These are phyloP conservation scores for Cyclanthera cordifolia DNA, from an alignment of 306 rosid species.

Conservation along the genomic window DNA sequence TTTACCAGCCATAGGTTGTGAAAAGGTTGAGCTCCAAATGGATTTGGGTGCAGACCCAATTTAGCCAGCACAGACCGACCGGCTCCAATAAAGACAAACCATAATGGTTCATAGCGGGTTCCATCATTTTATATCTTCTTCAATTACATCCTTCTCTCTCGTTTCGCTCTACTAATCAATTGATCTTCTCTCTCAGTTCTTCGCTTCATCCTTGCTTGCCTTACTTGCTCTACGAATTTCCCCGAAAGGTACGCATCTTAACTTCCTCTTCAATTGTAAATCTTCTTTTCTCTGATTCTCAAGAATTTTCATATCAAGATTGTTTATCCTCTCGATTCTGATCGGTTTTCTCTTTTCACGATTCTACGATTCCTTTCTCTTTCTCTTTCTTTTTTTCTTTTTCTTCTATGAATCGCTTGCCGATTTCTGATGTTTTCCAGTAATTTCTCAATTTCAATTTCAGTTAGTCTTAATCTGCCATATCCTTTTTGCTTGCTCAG, in stretches of 20 bases:
- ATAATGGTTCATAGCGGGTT: too few species aligned
- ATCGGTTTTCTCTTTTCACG: neutral
- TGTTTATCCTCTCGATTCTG: neutral
- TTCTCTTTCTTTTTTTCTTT: too few species aligned
- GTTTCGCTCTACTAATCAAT: neutral
- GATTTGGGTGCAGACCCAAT: too few species aligned
- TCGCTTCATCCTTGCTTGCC: too few species aligned
- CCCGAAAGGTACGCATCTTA: neutral
- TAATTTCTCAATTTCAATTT: neutral
- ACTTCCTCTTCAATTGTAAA: neutral
- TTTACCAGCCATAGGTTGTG: too few species aligned
- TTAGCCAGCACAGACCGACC: too few species aligned
- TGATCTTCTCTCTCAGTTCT: neutral
- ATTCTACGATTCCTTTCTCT: neutral
- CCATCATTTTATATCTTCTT: constrained; percentile 34
- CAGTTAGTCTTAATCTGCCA: neutral
- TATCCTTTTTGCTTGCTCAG: neutral
- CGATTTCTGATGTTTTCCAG: neutral
- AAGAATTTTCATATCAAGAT: neutral
- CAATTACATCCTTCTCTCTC: constrained; percentile 11
- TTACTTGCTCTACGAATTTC: neutral
- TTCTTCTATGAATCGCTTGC: neutral
- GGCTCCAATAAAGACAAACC: too few species aligned
- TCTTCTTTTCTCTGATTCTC: neutral
- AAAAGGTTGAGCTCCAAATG: too few species aligned